phyloP scores from a whole-genome alignment of 306 rosid species.

The Myrica gale region DNA sequence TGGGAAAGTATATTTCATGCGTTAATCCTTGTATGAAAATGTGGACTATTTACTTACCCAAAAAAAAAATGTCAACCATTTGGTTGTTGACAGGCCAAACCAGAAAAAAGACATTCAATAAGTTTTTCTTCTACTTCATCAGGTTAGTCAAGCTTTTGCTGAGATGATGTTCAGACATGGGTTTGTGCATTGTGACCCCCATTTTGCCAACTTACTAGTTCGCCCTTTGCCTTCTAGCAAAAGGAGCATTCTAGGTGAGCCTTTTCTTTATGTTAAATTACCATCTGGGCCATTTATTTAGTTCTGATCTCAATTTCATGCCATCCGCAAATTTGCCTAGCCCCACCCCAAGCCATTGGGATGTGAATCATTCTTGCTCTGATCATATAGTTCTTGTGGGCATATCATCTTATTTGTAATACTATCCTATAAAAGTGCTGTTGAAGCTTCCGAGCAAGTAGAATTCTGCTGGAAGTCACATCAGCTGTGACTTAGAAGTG shows the following conservation, averaged over 20 bases:
- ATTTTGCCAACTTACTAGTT: conserved; percentile 86
- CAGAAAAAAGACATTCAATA: conserved; percentile 8
- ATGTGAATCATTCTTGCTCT: neutral
- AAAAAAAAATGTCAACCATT: no score
- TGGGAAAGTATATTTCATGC: no score
- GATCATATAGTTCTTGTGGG: neutral
- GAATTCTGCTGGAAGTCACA: neutral
- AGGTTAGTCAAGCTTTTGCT: conserved; percentile 94
- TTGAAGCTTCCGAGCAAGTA: neutral
- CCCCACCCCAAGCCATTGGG: neutral
- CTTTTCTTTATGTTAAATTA: conserved; percentile 22
- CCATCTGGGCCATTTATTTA: conserved; percentile 4
- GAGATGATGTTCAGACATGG: conserved; percentile 99
- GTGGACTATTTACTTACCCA: no score
- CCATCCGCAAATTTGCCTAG: neutral
- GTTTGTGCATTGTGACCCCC: conserved; percentile 98
- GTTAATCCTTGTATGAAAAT: no score
- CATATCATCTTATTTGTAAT: neutral
- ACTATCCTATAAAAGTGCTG: neutral
- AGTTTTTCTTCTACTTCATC: conserved; percentile 28
- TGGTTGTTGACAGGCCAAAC: conserved; percentile 3
- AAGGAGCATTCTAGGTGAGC: conserved; percentile 65
- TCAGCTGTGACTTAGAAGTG: no score
- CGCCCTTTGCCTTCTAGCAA: conserved; percentile 74
- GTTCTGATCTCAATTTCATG: neutral